Base-by-base conservation (phyloP, 805 yeast genomes). In the Ogataea philodendri region DNA sequence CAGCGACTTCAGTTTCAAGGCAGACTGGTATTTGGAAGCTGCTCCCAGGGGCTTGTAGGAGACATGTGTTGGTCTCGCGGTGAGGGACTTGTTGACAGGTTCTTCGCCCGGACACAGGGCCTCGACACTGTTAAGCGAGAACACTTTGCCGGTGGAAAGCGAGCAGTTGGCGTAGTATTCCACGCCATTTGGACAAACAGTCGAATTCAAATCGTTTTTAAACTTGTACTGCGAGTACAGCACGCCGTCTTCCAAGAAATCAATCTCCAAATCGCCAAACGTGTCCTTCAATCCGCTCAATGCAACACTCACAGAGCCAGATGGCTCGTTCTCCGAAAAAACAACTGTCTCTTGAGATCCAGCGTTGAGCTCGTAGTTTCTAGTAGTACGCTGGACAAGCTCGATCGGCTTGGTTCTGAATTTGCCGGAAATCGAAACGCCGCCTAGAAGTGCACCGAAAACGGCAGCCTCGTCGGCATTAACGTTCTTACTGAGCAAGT, bases 401-500 rank as follows among this genome's bases (percentile, higher is more conserved):
- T 66, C 62, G 31, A 86, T 70, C 26, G 76, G 77, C 48, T 76
- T 76, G 5, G 84, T 70, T 47, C 79, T 76, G 58, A 78, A 81
- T 50, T 78, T 72, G 24, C 77, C 72, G n/a, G 87, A 76, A 23
- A 86, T 65, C 30, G 77, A 69, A 25, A 87, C 82, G 14, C 93
- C 97, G 46, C 88, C 74, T 23, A 84, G 65, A n/a, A 96, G 78
- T 2, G 94, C 77, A 32, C 98, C 98, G 50, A 85, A 70, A 9
- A 86, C 96, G 34, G 86, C 86, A 28, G 97, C 80, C 65, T 93
- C 98, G 61, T 93, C 98, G 0, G 98, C 93, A 60, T 93, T 93
- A 28, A 93, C 94, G 33, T 81, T 85, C 59, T 81, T 87, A 15
- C 95, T 71, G 24, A 89, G 67, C 32, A 66, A 55, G 5, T 46